Conservation (phyloP, 164 flowering plant genomes). For the Vitis cinerea region DNA sequence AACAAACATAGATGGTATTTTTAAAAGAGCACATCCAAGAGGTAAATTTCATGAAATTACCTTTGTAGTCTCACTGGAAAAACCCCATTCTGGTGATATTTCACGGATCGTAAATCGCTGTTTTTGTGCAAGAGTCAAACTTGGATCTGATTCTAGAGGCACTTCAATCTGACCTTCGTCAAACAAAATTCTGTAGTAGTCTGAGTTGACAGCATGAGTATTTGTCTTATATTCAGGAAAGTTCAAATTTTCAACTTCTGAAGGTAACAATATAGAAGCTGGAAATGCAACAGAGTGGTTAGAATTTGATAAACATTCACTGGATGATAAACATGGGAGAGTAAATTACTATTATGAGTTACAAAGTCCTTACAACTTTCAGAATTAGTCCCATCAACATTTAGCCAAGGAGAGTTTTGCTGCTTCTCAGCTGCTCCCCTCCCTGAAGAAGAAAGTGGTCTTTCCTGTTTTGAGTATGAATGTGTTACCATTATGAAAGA, state of each 20-base stretch:
- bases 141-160: slow-evolving; percentile 37
- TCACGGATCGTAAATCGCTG: slow-evolving; percentile 73
- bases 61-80: slow-evolving; percentile 68
- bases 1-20: not conserved
- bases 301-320: slow-evolving; percentile 22
- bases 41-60: slow-evolving; percentile 31
- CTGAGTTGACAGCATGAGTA: slow-evolving; percentile 28
- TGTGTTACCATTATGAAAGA: not conserved
- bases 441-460: slow-evolving; percentile 12
- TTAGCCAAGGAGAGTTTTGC: slow-evolving; percentile 23
- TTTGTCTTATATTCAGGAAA: slow-evolving; percentile 24
- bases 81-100: slow-evolving; percentile 93
- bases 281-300: slow-evolving; percentile 28
- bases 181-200: slow-evolving; percentile 33
- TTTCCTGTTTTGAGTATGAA: slow-evolving; percentile 32
- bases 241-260: slow-evolving; percentile 29
- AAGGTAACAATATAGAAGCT: slow-evolving; percentile 36
- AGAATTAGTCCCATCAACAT: slow-evolving; percentile 17
- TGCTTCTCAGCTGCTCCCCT: slow-evolving; percentile 24
- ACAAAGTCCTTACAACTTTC: slow-evolving; percentile 16
- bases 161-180: slow-evolving; percentile 39
- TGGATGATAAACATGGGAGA: slow-evolving; percentile 21
- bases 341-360: slow-evolving; percentile 11
- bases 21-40: not conserved
- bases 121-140: slow-evolving; percentile 51